Percentiles rank a stretch among this genome's conserved stretches.
phyloP scores from a whole-genome alignment of 2,329 filamentous ascomycete species.

The Metarhizium brunneum region DNA sequence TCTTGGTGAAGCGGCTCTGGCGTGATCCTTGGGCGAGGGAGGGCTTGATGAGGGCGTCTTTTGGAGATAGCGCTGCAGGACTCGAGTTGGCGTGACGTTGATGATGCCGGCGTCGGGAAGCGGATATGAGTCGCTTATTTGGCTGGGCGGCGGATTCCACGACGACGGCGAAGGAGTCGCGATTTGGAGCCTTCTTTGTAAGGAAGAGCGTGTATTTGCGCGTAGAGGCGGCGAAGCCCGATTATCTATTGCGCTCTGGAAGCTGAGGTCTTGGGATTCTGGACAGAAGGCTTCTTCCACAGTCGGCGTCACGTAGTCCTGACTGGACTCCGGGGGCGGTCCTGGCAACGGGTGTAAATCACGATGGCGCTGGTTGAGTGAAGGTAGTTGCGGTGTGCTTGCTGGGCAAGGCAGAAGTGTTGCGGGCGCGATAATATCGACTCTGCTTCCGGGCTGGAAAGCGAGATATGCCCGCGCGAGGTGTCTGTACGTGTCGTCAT shows the following conservation, averaged over 20 bases:
- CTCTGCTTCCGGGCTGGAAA: slow-evolving; percentile 27
- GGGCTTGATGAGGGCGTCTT: slow-evolving; percentile 1
- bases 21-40: slow-evolving; percentile 8
- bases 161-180: slow-evolving; percentile 19
- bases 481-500: slow-evolving; percentile 40
- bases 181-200: slow-evolving; percentile 8
- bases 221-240: slow-evolving; percentile 22
- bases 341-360: too few relatives aligned
- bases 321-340: slow-evolving; percentile 5
- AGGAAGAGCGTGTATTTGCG: slow-evolving; percentile 1
- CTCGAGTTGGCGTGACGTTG: slow-evolving; percentile 35
- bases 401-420: neutral
- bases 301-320: slow-evolving; percentile 7
- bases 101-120: slow-evolving; percentile 21
- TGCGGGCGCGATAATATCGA: neutral
- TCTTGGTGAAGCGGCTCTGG: neutral
- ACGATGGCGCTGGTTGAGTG: too few relatives aligned
- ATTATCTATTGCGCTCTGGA: slow-evolving; percentile 36
- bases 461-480: slow-evolving; percentile 41
- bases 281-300: slow-evolving; percentile 15
- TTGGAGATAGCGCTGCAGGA: slow-evolving; percentile 40
- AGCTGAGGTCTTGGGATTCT: slow-evolving; percentile 33
- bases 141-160: slow-evolving; percentile 36
- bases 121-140: slow-evolving; percentile 46
- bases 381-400: neutral